Conservation (phyloP, 495 filamentous ascomycete genomes). For the Sphaerosporella brunnea region DNA sequence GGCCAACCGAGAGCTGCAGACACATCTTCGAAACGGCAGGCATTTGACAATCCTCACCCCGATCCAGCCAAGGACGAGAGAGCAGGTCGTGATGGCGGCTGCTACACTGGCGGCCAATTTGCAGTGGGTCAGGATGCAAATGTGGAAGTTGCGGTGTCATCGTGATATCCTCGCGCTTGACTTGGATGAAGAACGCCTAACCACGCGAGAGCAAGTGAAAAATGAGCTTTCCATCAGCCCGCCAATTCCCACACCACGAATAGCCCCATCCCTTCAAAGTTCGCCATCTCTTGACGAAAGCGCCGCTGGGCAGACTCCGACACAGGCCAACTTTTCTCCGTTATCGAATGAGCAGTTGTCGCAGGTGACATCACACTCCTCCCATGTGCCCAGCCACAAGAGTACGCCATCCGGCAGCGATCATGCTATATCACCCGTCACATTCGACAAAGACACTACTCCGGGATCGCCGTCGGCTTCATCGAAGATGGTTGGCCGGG, state of each 20-base stretch:
- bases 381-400: conserved; percentile 26
- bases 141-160: conserved; percentile 82
- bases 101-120: conserved; percentile 73
- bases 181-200: conserved; percentile 53
- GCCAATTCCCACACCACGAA: conserved; percentile 23
- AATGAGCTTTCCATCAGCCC: conserved; percentile 25
- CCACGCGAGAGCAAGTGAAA: conserved; percentile 24
- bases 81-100: conserved; percentile 68
- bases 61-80: conserved; percentile 68
- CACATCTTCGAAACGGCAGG: conserved; percentile 72
- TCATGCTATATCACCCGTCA: conserved; percentile 36
- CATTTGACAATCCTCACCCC: conserved; percentile 81
- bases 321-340: conserved; percentile 19
- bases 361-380: conserved; percentile 20
- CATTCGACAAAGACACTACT: too few relatives aligned
- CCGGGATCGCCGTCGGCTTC: conserved; percentile 19
- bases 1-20: conserved; percentile 61
- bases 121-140: conserved; percentile 83
- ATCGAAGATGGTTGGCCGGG: conserved; percentile 9
- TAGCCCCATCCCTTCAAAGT: conserved; percentile 21
- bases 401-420: conserved; percentile 28
- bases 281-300: conserved; percentile 14
- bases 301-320: conserved; percentile 17
- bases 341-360: conserved; percentile 18
- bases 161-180: conserved; percentile 73